Evolutionary conservation across 2,329 filamentous ascomycete genomes (phyloP).

Genomic region (Verticillium longisporum): DNA sequence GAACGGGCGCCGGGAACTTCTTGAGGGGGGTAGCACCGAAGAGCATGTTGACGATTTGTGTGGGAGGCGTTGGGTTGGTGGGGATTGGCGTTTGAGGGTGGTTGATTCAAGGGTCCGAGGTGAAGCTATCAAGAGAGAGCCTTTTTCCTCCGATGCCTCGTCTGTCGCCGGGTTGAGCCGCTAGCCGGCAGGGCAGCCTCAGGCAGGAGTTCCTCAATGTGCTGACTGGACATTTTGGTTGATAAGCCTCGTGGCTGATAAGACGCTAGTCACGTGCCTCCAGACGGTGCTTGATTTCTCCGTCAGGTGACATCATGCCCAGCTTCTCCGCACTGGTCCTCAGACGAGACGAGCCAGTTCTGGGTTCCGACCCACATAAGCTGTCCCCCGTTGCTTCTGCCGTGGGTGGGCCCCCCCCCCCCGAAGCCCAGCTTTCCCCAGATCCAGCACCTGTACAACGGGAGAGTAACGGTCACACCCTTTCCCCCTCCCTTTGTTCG

Average conservation of each 20-base stretch:
- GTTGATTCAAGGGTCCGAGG: conserved; percentile 18
- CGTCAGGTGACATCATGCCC: conserved; percentile 9
- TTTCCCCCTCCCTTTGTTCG: conserved; percentile 7
- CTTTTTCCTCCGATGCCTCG: conserved; percentile 26
- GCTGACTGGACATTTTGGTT: background rate
- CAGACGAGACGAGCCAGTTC: conserved; percentile 8
- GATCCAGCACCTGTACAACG: background rate
- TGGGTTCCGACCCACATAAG: conserved; percentile 5
- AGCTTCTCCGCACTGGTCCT: conserved; percentile 10
- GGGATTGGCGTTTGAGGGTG: conserved; percentile 23
- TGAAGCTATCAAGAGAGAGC: conserved; percentile 29
- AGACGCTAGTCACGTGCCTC: background rate
- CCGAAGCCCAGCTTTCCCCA: background rate
- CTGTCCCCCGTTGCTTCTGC: conserved; percentile 3
- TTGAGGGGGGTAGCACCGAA: conserved; percentile 61
- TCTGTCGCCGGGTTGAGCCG: conserved; percentile 8
- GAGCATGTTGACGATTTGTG: conserved; percentile 56
- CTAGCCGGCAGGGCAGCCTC: background rate
- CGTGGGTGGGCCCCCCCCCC: background rate
- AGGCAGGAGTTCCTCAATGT: background rate
- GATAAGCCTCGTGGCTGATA: background rate
- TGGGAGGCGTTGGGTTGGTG: conserved; percentile 25
- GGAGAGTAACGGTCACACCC: conserved; percentile 1
- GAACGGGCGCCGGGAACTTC: conserved; percentile 73
- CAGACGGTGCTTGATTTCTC: background rate